Conservation (phyloP, 1,284 basidiomycete genomes). For the Papiliotrema terrestris region DNA sequence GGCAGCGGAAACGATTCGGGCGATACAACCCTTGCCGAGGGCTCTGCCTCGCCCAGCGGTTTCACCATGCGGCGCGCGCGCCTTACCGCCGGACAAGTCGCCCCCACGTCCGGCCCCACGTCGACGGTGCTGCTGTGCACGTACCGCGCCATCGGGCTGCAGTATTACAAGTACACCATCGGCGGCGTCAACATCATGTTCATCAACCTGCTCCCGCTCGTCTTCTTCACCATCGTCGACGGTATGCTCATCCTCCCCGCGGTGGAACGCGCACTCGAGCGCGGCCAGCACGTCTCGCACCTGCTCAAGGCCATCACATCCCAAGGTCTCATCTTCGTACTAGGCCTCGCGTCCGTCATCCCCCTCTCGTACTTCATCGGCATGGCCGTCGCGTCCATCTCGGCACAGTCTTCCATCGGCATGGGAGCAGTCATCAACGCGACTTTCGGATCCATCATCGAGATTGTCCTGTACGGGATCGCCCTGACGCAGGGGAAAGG, state of each 20-base stretch:
- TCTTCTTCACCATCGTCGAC: conserved; percentile 94
- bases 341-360: conserved; percentile 87
- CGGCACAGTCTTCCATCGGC: conserved; percentile 94
- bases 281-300: conserved; percentile 26
- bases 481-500: conserved; percentile 87
- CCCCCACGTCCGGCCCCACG: conserved; percentile 65
- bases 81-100: conserved; percentile 66
- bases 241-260: conserved; percentile 76
- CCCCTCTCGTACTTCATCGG: conserved; percentile 99
- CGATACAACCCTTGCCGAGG: conserved; percentile 19
- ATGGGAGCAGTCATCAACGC: conserved; percentile 99
- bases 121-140: conserved; percentile 92
- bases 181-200: conserved; percentile 99
- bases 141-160: conserved; percentile 81
- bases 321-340: conserved; percentile 75
- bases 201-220: conserved; percentile 88
- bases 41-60: conserved; percentile 4
- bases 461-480: conserved; percentile 90
- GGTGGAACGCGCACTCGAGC: conserved; percentile 61
- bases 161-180: conserved; percentile 99
- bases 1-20: conserved; percentile 29
- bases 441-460: conserved; percentile 96
- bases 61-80: conserved; percentile 60
- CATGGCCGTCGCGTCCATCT: conserved; percentile 98
- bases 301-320: conserved; percentile 69